phyloP scores from a whole-genome alignment of 2,329 filamentous ascomycete genomes.

The Plectosphaerella cucumerina region DNA sequence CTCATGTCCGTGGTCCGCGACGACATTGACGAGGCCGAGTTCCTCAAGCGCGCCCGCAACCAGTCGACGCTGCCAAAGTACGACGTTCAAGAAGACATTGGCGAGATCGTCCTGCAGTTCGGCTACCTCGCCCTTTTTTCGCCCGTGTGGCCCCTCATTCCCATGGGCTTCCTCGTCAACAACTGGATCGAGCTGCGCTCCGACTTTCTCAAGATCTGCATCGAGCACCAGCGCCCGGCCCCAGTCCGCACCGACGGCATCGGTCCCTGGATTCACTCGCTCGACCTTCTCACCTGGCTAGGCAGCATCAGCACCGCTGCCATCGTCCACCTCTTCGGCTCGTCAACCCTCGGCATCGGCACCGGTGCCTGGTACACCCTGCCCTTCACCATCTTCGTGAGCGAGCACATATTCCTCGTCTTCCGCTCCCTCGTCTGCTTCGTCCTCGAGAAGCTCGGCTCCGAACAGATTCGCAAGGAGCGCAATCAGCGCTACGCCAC shows the following conservation, averaged over 20 bases:
- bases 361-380: slow-evolving; percentile 61
- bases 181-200: slow-evolving; percentile 75
- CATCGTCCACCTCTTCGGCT: slow-evolving; percentile 68
- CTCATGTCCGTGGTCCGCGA: slow-evolving; percentile 49
- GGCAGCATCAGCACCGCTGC: slow-evolving; percentile 70
- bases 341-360: slow-evolving; percentile 39
- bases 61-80: slow-evolving; percentile 66
- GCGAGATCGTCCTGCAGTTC: slow-evolving; percentile 71
- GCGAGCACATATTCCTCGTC: slow-evolving; percentile 67
- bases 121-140: slow-evolving; percentile 71
- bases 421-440: slow-evolving; percentile 41
- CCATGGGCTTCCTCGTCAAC: slow-evolving; percentile 69
- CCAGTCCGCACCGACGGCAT: slow-evolving; percentile 69
- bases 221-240: slow-evolving; percentile 67
- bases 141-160: slow-evolving; percentile 71
- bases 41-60: slow-evolving; percentile 59
- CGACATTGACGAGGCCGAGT: slow-evolving; percentile 57
- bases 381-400: slow-evolving; percentile 66
- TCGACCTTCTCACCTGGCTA: slow-evolving; percentile 67
- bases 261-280: slow-evolving; percentile 66
- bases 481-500: slow-evolving; percentile 32
- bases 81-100: slow-evolving; percentile 68
- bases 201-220: slow-evolving; percentile 72
- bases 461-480: slow-evolving; percentile 34
- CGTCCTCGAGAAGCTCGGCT: slow-evolving; percentile 31